phyloP scores from a whole-genome alignment of 306 rosid genomes.

The Cicer chorassanicum region DNA sequence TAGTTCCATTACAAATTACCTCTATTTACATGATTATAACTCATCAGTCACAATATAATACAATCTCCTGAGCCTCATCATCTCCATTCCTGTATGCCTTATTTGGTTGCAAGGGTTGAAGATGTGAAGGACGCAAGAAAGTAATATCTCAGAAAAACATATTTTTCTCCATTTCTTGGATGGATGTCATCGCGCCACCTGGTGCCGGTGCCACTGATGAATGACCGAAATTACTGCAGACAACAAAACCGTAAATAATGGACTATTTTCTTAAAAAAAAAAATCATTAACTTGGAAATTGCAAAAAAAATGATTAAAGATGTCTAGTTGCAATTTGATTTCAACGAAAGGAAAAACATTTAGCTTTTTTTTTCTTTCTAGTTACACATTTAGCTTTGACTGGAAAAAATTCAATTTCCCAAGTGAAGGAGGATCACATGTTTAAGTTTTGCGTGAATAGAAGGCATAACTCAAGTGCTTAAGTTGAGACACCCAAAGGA shows the following conservation, averaged over 20 bases:
- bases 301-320: not conserved
- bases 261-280: conserved; percentile 6
- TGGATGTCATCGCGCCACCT: conserved; percentile 26
- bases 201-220: conserved; percentile 49
- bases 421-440: not conserved
- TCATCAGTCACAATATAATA: conserved; percentile 56
- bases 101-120: conserved; percentile 55
- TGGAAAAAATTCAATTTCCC: not conserved
- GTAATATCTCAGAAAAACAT: conserved; percentile 40
- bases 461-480: too few relatives aligned
- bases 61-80: conserved; percentile 50
- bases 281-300: not conserved
- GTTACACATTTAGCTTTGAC: not conserved
- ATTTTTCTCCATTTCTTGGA: conserved; percentile 38
- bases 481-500: too few relatives aligned
- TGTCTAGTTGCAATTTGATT: not conserved
- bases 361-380: not conserved
- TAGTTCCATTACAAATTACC: conserved; percentile 65
- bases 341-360: not conserved
- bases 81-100: conserved; percentile 48
- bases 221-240: conserved; percentile 52
- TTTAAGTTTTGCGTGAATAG: not conserved
- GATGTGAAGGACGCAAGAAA: conserved; percentile 50
- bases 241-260: conserved; percentile 20
- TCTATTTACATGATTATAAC: conserved; percentile 70